Evolutionary conservation across 2,329 filamentous ascomycete species (phyloP), one percentile per base, ranked within the genome.

Genomic region (Aurifilum marmelostoma): DNA sequence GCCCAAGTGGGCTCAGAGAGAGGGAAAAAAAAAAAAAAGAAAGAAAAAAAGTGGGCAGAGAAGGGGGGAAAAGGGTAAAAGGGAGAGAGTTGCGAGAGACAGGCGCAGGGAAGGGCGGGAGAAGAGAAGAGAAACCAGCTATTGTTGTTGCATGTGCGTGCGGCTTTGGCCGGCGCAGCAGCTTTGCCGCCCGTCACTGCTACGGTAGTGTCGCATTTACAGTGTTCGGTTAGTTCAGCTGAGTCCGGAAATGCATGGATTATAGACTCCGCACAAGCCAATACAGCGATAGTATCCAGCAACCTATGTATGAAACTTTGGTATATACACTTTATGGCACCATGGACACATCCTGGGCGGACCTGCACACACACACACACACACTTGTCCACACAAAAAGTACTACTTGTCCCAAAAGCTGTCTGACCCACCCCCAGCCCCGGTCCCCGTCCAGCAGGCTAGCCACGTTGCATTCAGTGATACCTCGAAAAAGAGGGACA

Each of bases 101-200:
- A n/a, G n/a, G n/a, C n/a, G n/a, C n/a, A n/a, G 12, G n/a, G n/a
- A 12, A 12, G n/a, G 21, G 47, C 29, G 52, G 52, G n/a, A 27
- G n/a, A 12, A 16, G 24, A 56, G 52, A 7, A 29, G 24, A 18
- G 24, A 27, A n/a, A 52, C n/a, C n/a, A n/a, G n/a, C n/a, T n/a
- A n/a, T n/a, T n/a, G n/a, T n/a, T n/a, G n/a, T n/a, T n/a, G n/a
- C n/a, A n/a, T n/a, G n/a, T 65, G 63, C 16, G n/a, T 43, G 39
- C 66, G 66, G 60, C 60, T 67, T 67, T 67, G 66, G 59, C 66
- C 66, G 66, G 66, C 60, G 47, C 47, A 63, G 61, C 43, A 47
- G 39, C 27, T 16, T 24, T 56, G 52, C 52, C 52, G 52, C 27
- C 27, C 52, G 52, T 56, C 52, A 56, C 52, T 56, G 27, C 52